A percentile compares a stretch with the other conserved stretches of the same genome.
These are phyloP conservation scores for Cubamyces sp. DNA, from an alignment of 768 basidiomycete genomes.

Conservation along the genomic window DNA sequence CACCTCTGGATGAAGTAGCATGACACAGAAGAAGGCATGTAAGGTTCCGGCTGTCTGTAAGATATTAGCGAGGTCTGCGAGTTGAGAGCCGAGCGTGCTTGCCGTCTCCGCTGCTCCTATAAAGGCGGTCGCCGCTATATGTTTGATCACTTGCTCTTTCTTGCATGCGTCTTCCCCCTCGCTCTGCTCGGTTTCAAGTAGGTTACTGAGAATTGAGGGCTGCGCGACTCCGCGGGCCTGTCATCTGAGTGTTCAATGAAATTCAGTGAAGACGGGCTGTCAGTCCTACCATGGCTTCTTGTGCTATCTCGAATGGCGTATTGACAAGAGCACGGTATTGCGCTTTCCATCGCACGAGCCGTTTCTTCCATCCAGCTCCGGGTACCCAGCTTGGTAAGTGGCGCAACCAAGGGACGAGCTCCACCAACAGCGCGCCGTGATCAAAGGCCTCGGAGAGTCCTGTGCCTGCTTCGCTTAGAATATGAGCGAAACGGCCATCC, in stretches of 20 bases:
- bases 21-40: slow-evolving; percentile 11
- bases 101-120: slow-evolving; percentile 1
- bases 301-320: slow-evolving; percentile 57
- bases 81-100: not conserved
- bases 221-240: too few relatives aligned
- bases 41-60: not conserved
- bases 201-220: not conserved
- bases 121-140: slow-evolving; percentile 1
- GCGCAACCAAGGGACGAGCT: slow-evolving; percentile 19
- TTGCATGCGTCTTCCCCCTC: not conserved
- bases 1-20: slow-evolving; percentile 11
- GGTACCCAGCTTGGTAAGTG: slow-evolving; percentile 66
- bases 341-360: slow-evolving; percentile 59
- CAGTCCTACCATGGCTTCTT: slow-evolving; percentile 28
- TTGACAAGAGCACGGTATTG: slow-evolving; percentile 65
- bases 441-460: not conserved
- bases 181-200: not conserved
- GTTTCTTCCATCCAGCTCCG: slow-evolving; percentile 61
- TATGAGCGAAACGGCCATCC: not conserved
- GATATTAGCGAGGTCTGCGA: not conserved
- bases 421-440: not conserved
- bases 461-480: not conserved
- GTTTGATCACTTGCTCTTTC: slow-evolving; percentile 2
- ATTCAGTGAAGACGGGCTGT: too few relatives aligned
- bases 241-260: too few relatives aligned